Conservation (phyloP, 2,329 filamentous ascomycete species). For the Geosmithia morbida region DNA sequence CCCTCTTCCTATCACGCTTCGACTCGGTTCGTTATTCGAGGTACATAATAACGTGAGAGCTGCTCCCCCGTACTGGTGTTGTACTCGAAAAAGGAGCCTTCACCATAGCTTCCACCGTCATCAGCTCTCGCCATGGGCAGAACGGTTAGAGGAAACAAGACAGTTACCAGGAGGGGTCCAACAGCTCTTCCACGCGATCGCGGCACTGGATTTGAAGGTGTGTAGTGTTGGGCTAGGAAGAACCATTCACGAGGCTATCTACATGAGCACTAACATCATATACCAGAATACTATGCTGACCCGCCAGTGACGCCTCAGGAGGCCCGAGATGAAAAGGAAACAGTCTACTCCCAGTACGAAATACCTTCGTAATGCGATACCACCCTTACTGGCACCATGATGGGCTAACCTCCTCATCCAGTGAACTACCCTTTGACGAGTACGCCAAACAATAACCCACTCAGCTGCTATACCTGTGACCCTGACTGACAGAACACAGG, state of each 20-base stretch:
- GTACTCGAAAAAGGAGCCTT: too few relatives aligned
- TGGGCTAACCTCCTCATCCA: slow-evolving; percentile 11
- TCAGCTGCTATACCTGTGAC: background rate
- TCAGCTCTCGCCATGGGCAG: background rate
- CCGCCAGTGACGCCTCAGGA: slow-evolving; percentile 61
- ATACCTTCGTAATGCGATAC: background rate
- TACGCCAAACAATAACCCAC: slow-evolving; percentile 13
- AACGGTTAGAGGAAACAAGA: background rate
- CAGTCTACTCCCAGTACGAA: slow-evolving; percentile 52
- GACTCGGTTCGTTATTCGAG: too few relatives aligned
- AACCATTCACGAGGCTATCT: background rate
- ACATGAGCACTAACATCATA: background rate
- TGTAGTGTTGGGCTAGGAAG: background rate
- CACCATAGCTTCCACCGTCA: too few relatives aligned
- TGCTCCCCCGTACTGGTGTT: too few relatives aligned
- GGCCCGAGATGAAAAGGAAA: slow-evolving; percentile 43
- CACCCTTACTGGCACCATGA: background rate
- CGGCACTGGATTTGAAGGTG: slow-evolving; percentile 58
- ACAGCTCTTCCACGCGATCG: slow-evolving; percentile 26
- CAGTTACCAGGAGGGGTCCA: slow-evolving; percentile 16
- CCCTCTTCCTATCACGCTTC: too few relatives aligned
- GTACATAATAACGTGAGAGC: too few relatives aligned
- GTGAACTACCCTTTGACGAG: slow-evolving; percentile 40
- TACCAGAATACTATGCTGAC: slow-evolving; percentile 62
- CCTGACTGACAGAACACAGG: slow-evolving; percentile 19